Base-by-base conservation (phyloP, 177 flowering plant species). In the Vitis hybrid region DNA sequence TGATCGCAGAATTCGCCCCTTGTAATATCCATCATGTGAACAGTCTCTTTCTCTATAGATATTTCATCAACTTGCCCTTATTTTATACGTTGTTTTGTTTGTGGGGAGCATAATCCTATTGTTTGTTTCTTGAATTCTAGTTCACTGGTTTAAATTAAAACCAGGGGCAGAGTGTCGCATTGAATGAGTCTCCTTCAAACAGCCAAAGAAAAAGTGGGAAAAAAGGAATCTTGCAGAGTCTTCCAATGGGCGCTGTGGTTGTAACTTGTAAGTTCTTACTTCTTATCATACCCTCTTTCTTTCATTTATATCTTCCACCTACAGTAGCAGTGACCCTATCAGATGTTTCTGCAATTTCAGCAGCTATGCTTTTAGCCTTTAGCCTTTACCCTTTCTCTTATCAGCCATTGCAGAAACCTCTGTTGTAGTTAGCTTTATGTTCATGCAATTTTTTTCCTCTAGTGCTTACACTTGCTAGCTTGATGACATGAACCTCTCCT, bases 241-340 rank as follows among this genome's bases (percentile, higher is more conserved):
- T 72, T 57, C 66, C 77, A 35, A 21, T 77, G 78, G 78, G 78
- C 78, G 70, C 58, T 71, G 69, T 64, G 66, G 30, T 55, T 30
- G 66, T 3, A 48, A 49, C 58, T 58, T 21, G 64, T 40, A 40
- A 40, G 46, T 40, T 40, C 46, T 40, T 40, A 7, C 30, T 27
- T 40, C 1, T 5, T 40, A 55, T 7, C 27, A 27, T 11, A 21
- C 68, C 14, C 19, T 65, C 13, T 68, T 57, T 5, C 32, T 15
- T 40, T 12, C 30, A 40, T 56, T 67, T 35, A 58, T 59, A 58
- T 59, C 60, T 60, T 59, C 7, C 71, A 48, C 21, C 49, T 51
- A 60, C 49, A 54, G 49, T 61, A 11, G 60, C 51, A 40, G 46
- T n/a, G 12, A 51, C 60, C 11, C 59, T 50, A 69, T 24, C 21